Conservation (phyloP, 495 filamentous ascomycete genomes). For the Annulohypoxylon stygium region DNA sequence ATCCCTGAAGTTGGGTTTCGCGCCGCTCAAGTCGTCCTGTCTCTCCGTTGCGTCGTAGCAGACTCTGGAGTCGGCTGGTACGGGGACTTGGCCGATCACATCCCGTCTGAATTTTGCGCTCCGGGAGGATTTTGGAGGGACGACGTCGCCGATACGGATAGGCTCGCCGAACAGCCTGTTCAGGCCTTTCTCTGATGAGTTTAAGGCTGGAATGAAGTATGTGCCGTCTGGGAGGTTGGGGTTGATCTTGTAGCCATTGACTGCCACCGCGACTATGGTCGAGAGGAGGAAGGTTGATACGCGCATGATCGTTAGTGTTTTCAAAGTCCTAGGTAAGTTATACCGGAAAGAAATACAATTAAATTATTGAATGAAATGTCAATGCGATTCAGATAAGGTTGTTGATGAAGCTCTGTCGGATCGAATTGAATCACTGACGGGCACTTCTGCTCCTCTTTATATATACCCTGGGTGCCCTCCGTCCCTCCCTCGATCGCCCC, state of each 20-base stretch:
- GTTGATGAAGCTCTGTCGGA: neutral
- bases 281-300: neutral
- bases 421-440: neutral
- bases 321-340: neutral
- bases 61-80: neutral
- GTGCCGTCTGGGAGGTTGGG: neutral
- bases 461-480: neutral
- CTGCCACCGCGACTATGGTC: neutral
- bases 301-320: neutral
- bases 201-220: neutral
- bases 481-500: neutral
- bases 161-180: neutral
- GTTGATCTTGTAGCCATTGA: neutral
- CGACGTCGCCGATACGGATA: neutral
- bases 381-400: neutral
- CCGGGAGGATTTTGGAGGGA: neutral
- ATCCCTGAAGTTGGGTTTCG: neutral
- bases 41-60: neutral
- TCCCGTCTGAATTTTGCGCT: neutral
- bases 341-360: neutral
- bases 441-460: neutral
- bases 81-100: neutral
- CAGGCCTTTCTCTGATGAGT: neutral
- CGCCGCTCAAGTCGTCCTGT: neutral
- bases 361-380: neutral